Percentiles rank a stretch among this genome's conserved stretches.
Evolutionary conservation across 495 filamentous ascomycete genomes (phyloP).

Genomic region (Hypoxylon subgilvum): DNA sequence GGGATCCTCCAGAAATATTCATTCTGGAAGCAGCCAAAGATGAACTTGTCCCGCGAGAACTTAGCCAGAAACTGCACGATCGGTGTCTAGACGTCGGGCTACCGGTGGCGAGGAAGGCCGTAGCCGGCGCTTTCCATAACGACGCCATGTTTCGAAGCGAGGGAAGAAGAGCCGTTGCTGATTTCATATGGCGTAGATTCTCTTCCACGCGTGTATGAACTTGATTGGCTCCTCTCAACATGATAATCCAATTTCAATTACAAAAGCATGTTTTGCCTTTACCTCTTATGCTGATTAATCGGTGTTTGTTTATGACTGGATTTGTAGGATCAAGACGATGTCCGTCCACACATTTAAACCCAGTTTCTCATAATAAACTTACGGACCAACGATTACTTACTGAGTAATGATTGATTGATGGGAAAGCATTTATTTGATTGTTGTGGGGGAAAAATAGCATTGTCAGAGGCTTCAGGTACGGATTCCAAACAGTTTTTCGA

Average conservation of each 20-base stretch:
- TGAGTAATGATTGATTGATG: too few species aligned
- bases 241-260: slow-evolving; percentile 4
- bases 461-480: too few species aligned
- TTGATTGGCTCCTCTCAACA: slow-evolving; percentile 9
- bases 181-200: slow-evolving; percentile 38
- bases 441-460: too few species aligned
- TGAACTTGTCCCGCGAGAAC: slow-evolving; percentile 68
- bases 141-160: slow-evolving; percentile 52
- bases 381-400: too few species aligned
- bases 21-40: slow-evolving; percentile 69
- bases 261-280: too few species aligned
- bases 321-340: too few species aligned
- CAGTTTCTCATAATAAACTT: too few species aligned
- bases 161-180: slow-evolving; percentile 49
- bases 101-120: slow-evolving; percentile 45
- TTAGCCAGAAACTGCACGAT: slow-evolving; percentile 57
- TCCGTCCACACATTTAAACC: too few species aligned
- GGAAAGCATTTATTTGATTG: too few species aligned
- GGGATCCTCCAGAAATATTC: slow-evolving; percentile 51
- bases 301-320: too few species aligned
- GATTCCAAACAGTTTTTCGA: too few species aligned
- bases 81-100: slow-evolving; percentile 50
- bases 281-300: too few species aligned
- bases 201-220: slow-evolving; percentile 19
- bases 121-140: slow-evolving; percentile 53